Conservation (phyloP, 495 filamentous ascomycete genomes). For the Staphylotrichum longicolle region DNA sequence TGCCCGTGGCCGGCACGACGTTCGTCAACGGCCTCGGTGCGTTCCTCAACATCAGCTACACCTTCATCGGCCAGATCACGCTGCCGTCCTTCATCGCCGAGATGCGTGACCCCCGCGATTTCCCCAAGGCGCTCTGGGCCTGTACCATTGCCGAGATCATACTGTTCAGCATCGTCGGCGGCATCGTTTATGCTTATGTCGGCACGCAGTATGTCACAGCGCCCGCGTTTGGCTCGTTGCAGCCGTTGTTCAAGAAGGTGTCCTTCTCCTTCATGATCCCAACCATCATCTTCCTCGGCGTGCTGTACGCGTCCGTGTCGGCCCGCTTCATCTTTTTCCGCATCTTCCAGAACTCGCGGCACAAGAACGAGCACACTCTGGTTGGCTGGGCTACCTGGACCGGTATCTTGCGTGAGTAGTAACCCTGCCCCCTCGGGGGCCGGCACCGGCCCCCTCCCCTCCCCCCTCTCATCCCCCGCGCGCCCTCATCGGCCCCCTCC, state of each 20-base stretch:
- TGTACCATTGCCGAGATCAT: slow-evolving; percentile 84
- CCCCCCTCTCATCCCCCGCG: too few species aligned
- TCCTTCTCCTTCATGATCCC: slow-evolving; percentile 92
- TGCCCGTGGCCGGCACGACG: slow-evolving; percentile 68
- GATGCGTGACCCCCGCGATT: slow-evolving; percentile 82
- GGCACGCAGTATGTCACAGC: slow-evolving; percentile 79
- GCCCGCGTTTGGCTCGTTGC: slow-evolving; percentile 78
- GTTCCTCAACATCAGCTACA: slow-evolving; percentile 88
- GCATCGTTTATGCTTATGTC: slow-evolving; percentile 74
- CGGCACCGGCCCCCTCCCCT: too few species aligned
- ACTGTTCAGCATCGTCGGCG: slow-evolving; percentile 72
- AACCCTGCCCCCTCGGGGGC: too few species aligned
- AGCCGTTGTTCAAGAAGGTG: slow-evolving; percentile 72
- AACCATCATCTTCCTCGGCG: slow-evolving; percentile 83
- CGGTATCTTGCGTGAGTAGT: slow-evolving; percentile 57
- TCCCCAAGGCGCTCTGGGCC: slow-evolving; percentile 84
- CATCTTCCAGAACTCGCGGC: slow-evolving; percentile 70
- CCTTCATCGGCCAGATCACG: slow-evolving; percentile 91
- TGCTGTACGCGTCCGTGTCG: slow-evolving; percentile 83
- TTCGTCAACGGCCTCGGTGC: slow-evolving; percentile 78
- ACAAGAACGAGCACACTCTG: slow-evolving; percentile 76
- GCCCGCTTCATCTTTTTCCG: slow-evolving; percentile 87
- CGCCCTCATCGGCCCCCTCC: too few species aligned
- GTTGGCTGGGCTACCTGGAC: slow-evolving; percentile 73
- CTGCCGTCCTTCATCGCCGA: slow-evolving; percentile 89